Base-by-base conservation (phyloP, 495 filamentous ascomycete species). In the Sporormia fimetaria region DNA sequence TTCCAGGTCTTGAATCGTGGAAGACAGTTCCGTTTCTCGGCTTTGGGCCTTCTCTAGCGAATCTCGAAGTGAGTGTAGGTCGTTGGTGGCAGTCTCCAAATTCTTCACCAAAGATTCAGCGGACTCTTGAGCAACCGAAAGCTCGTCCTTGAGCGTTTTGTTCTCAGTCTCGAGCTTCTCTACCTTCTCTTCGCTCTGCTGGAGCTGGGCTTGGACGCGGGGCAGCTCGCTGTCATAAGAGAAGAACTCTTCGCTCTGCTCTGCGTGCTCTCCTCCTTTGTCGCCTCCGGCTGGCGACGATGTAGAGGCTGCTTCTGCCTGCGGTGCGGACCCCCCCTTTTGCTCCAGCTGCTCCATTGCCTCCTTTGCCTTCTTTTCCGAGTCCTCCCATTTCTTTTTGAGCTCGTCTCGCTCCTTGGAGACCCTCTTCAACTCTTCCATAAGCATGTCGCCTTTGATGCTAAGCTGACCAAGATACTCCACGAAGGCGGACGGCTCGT, bases 381-480 rank as follows among this genome's bases (percentile, higher is more conserved):
- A 71, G 35, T 79, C 76, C 7, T 80, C 75, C 6, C 78, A 60
- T 52, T 81, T 87, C 51, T 76, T 78, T 51, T 84, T 93, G 50
- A 76, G 74, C 6, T 73, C 71, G 56, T 96, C 87, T 22, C 80
- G 75, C 49, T 95, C 92, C 17, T 67, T 70, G 0, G 85, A 77
- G 0, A 94, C 76, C 0, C 86, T 73, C 63, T 86, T 94, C n/a
- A 94, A 66, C 58, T 98, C 90, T 12, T 93, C 81, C 69, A 86
- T 71, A 1, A 90, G 75, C 77, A 98, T 84, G 48, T 94, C 86
- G 7, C 78, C 76, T 47, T 87, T 87, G 18, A 86, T 62, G 37
- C 79, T 83, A 26, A 94, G 63, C 59, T 93, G 85, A 48, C 80
- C 90, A n/a, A 98, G 69, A 57, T 96, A 98, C 62, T 96, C 90